These are phyloP conservation scores for Malbranchea zuffiana DNA, from an alignment of 2,329 filamentous ascomycete genomes.

Conservation along the genomic window DNA sequence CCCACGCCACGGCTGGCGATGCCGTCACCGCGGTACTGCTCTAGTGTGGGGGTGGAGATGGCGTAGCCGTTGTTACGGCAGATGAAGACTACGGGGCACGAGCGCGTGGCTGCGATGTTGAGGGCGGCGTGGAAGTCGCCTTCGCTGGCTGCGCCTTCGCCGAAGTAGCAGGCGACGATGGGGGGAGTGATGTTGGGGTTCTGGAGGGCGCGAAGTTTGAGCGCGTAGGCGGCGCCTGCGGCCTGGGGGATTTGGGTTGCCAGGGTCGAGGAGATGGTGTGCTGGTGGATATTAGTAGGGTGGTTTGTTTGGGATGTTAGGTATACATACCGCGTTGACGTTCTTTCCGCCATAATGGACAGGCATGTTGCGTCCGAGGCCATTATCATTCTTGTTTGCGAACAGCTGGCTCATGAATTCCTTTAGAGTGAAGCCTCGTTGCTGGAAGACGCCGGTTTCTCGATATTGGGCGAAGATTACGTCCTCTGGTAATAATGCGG, in stretches of 20 bases:
- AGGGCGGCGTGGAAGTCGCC: constrained; percentile 86
- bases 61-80: constrained; percentile 91
- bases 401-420: constrained; percentile 97
- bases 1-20: constrained; percentile 79
- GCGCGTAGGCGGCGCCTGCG: constrained; percentile 72
- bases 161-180: constrained; percentile 76
- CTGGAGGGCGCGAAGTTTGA: constrained; percentile 68
- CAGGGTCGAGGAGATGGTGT: constrained; percentile 75
- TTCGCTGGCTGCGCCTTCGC: constrained; percentile 80
- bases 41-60: constrained; percentile 77
- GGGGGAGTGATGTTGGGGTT: constrained; percentile 57
- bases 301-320: background rate
- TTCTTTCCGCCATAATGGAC: constrained; percentile 84
- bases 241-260: constrained; percentile 87
- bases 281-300: no score
- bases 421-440: constrained; percentile 73
- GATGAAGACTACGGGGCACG: constrained; percentile 80
- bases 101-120: constrained; percentile 79
- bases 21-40: constrained; percentile 84
- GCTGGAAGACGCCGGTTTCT: constrained; percentile 81
- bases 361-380: constrained; percentile 87
- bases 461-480: constrained; percentile 92
- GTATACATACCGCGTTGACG: constrained; percentile 61
- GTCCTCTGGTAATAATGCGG: constrained; percentile 70
- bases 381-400: constrained; percentile 68